Base-by-base conservation (phyloP, 1,284 basidiomycete species). In the Sporisorium scitamineum region DNA sequence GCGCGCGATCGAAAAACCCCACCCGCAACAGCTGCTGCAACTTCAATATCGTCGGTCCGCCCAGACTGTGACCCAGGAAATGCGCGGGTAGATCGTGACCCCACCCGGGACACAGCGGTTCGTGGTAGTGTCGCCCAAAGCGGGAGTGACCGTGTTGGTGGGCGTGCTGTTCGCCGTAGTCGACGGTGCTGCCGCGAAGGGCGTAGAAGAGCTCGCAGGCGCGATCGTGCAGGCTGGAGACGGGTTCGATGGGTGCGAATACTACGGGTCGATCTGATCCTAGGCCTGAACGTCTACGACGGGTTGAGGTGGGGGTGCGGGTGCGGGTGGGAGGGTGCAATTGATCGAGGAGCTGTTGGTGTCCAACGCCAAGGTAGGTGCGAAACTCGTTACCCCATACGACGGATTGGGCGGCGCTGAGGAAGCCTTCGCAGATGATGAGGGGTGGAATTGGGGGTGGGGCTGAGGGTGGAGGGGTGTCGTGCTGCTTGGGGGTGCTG, bases 161-260 rank as follows among this genome's bases (percentile, higher is more conserved):
- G 3, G 87, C 72, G 72, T 89, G 88, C 20, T 83, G 74, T 29
- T 79, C 84, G 6, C 88, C 88, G 65, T 88, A 88, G 61, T 80
- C 87, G 6, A 88, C 87, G 85, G 81, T 88, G 1, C 89, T 89
- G 10, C 90, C 90, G 11, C 85, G 76, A 3, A 90, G 70, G 4
- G 86, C 85, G 76, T 89, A 90, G 80, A 88, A 90, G 14, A 90
- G 81, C 72, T 90, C 89, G 78, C 89, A 90, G 14, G 89, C 89
- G 55, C 89, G 82, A 66, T 90, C 90, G 73, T 90, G 89, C 27
- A 90, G 70, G 3, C 88, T 89, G 72, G 89, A 89, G 87, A 20
- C 89, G 88, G 50, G 89, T 86, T 63, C 89, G 88, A 63, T 74
- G 27, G 70, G 74, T 5, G 62, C 60, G 27, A 72, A 74, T 3